Conservation (phyloP, 78 protist species). For the Dictyostelium purpureum region DNA sequence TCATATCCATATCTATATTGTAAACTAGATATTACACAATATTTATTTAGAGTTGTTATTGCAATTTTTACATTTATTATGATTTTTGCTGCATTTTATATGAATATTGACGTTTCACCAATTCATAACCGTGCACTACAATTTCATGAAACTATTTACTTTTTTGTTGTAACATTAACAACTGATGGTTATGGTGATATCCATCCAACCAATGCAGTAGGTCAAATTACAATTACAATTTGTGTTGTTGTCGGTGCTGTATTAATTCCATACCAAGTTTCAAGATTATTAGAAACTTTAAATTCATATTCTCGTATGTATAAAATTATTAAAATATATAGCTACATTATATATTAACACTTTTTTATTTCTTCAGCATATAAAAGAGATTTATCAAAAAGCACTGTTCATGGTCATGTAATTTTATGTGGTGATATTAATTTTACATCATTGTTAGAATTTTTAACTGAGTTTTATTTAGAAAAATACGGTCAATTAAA, state of each 20-base stretch:
- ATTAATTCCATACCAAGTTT: conserved; percentile 74
- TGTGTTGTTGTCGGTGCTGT: conserved; percentile 65
- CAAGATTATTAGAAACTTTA: conserved; percentile 58
- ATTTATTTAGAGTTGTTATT: conserved; percentile 67
- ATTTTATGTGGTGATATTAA: conserved; percentile 72
- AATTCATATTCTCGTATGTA: conserved; percentile 63
- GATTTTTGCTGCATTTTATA: conserved; percentile 75
- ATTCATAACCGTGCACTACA: background rate
- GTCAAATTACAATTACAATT: conserved; percentile 43
- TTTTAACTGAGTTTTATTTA: conserved; percentile 70
- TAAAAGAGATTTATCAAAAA: conserved; percentile 64
- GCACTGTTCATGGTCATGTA: conserved; percentile 66
- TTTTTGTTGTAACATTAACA: conserved; percentile 70
- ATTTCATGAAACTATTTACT: conserved; percentile 64
- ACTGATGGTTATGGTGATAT: conserved; percentile 81
- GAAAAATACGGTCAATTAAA: conserved; percentile 68
- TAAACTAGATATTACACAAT: conserved; percentile 56
- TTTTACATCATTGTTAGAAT: conserved; percentile 67
- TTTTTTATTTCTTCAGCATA: conserved; percentile 12
- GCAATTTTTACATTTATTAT: conserved; percentile 69
- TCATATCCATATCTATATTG: background rate
- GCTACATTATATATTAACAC: background rate
- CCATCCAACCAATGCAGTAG: conserved; percentile 77
- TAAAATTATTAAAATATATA: background rate
- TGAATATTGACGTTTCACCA: conserved; percentile 44